phyloP scores from a whole-genome alignment of 495 filamentous ascomycete genomes.

The Staphylotrichum tortipilum region DNA sequence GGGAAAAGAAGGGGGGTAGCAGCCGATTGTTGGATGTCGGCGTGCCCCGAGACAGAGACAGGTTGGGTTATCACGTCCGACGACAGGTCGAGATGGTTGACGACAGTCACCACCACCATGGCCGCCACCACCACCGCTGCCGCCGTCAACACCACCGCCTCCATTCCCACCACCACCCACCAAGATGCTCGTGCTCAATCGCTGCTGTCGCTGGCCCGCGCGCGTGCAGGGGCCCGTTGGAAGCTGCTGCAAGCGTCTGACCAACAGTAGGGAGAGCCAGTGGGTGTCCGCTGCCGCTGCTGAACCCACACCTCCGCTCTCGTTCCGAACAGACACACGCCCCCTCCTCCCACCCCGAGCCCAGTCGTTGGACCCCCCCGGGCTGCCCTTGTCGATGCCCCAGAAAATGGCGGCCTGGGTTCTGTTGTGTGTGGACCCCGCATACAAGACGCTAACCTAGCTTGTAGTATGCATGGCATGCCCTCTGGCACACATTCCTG shows the following conservation, averaged over 20 bases:
- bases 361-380: too few species aligned
- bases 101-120: too few species aligned
- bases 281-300: not conserved
- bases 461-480: not conserved
- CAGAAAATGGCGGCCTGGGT: not conserved
- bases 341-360: too few species aligned
- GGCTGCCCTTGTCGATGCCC: constrained; percentile 3
- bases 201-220: too few species aligned
- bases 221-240: constrained; percentile 12
- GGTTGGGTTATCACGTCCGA: too few species aligned
- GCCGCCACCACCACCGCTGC: too few species aligned
- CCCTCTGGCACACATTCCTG: not conserved
- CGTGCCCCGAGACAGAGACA: too few species aligned
- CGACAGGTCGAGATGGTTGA: too few species aligned
- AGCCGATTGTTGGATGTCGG: too few species aligned
- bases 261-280: not conserved
- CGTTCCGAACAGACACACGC: not conserved
- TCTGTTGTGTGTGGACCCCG: constrained; percentile 5
- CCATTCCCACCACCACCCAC: too few species aligned
- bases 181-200: not conserved
- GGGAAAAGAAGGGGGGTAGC: too few species aligned
- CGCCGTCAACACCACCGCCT: too few species aligned
- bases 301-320: constrained; percentile 1
- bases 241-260: constrained; percentile 13
- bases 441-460: constrained; percentile 1